Evolutionary conservation across 2,329 filamentous ascomycete genomes (phyloP).

Genomic region (Zymoseptoria brevis): DNA sequence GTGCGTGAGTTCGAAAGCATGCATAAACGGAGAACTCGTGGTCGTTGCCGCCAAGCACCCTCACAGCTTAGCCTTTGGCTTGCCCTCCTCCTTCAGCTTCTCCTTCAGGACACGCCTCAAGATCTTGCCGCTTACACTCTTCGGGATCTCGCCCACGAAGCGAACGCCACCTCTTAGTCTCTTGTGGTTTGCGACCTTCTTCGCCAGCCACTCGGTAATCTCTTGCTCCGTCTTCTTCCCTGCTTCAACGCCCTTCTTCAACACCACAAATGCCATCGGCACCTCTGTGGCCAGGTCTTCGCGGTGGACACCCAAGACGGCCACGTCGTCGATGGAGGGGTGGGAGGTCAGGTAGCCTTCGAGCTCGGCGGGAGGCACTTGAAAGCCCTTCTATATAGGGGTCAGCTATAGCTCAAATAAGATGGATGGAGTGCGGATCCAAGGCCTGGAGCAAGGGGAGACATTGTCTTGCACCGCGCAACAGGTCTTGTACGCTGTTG

Average conservation of each 20-base stretch:
- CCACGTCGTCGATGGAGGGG: constrained; percentile 36
- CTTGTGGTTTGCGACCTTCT: constrained; percentile 62
- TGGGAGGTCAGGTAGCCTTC: constrained; percentile 39
- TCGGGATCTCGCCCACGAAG: constrained; percentile 61
- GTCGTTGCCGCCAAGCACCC: constrained; percentile 5
- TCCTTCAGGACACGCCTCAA: constrained; percentile 52
- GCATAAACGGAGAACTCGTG: background rate
- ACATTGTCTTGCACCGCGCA: background rate
- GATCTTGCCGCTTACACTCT: constrained; percentile 69
- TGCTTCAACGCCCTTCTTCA: constrained; percentile 27
- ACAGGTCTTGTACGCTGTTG: constrained; percentile 19
- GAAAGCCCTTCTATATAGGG: constrained; percentile 9
- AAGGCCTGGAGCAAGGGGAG: background rate
- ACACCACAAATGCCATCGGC: constrained; percentile 51
- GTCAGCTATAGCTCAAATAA: constrained; percentile 32
- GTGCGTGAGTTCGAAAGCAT: background rate
- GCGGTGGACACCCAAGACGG: constrained; percentile 39
- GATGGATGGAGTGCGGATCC: background rate
- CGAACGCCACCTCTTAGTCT: constrained; percentile 43
- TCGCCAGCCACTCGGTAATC: constrained; percentile 54
- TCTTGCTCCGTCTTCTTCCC: constrained; percentile 34
- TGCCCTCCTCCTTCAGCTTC: constrained; percentile 36
- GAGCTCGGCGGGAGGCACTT: constrained; percentile 29
- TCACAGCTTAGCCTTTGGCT: constrained; percentile 36
- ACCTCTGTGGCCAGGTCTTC: constrained; percentile 45